Evolutionary conservation across 495 filamentous ascomycete species (phyloP), one percentile per base, ranked within the genome.

Genomic region (Penicillium angulare): DNA sequence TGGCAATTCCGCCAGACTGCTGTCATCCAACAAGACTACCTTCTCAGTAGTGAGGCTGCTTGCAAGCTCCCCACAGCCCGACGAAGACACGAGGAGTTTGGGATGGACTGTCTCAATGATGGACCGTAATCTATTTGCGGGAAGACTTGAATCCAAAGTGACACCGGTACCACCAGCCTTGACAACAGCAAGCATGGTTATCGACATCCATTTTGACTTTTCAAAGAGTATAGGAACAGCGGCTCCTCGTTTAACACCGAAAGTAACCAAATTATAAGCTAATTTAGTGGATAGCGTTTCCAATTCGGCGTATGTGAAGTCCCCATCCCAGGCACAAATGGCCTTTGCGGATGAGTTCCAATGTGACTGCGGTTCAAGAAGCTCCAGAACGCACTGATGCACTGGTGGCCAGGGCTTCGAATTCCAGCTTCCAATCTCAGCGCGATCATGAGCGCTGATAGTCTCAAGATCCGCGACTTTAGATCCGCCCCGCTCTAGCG

Each of bases 121-220:
- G 39, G 32, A 57, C 50, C 36, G 60, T 49, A 47, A 45, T 24
- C 60, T 43, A 3, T 27, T 7, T 10, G 46, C 38, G 2, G 65
- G 65, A 44, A 63, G 59, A 33, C 44, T 52, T 16, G 60, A 18
- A 39, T 63, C 59, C 13, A 68, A 31, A 15, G 53, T 43, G 17
- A 67, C 50, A 48, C 55, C 60, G 0, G 52, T 62, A 24, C 59
- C 64, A n/a, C 68, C 66, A 35, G 68, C 55, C 50, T 68, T 66
- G 18, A 71, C 40, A 8, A 71, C 62, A 20, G 52, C 64, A 6
- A 71, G 40, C 59, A 64, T 64, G 8, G 61, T 53, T 12, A 80
- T 57, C 5, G 67, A 26, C 1, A 59, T 59, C 71, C 67, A 77
- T 2, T 65, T 64, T 0, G 73, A 33, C 17, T 53, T 53, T 15